phyloP scores from a whole-genome alignment of 495 filamentous ascomycete genomes.

The Aspergillus nidulans region DNA sequence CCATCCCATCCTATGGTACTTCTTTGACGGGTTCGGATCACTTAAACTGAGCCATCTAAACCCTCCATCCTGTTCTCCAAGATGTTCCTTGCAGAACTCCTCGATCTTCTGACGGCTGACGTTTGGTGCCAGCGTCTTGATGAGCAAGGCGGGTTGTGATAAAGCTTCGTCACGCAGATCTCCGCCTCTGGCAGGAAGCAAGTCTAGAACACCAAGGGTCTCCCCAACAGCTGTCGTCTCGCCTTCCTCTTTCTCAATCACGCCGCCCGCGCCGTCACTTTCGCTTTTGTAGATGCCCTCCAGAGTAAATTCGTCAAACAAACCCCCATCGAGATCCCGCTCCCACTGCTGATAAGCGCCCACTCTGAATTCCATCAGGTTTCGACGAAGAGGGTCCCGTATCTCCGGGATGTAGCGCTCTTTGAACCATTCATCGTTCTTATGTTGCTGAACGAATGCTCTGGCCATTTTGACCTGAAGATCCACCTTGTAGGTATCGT shows the following conservation, averaged over 20 bases:
- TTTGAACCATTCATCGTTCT: slow-evolving; percentile 94
- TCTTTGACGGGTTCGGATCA: slow-evolving; percentile 94
- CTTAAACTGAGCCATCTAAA: slow-evolving; percentile 90
- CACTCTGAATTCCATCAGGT: slow-evolving; percentile 70
- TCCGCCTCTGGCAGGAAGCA: slow-evolving; percentile 72
- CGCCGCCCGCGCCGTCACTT: slow-evolving; percentile 77
- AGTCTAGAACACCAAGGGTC: slow-evolving; percentile 83
- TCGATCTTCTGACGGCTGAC: slow-evolving; percentile 93
- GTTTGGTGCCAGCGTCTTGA: slow-evolving; percentile 96
- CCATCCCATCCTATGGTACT: slow-evolving; percentile 97
- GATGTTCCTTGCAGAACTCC: slow-evolving; percentile 85
- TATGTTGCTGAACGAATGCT: slow-evolving; percentile 83
- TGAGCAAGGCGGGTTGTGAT: slow-evolving; percentile 83
- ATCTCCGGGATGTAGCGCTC: slow-evolving; percentile 88
- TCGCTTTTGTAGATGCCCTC: slow-evolving; percentile 95
- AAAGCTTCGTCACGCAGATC: slow-evolving; percentile 80
- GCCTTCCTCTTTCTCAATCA: slow-evolving; percentile 91
- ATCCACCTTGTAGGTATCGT: slow-evolving; percentile 92
- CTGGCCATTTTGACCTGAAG: slow-evolving; percentile 87
- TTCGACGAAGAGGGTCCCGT: slow-evolving; percentile 60
- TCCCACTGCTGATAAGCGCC: slow-evolving; percentile 79
- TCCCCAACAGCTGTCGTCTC: slow-evolving; percentile 87
- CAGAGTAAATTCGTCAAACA: slow-evolving; percentile 90
- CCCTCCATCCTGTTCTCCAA: slow-evolving; percentile 79
- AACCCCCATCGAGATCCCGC: slow-evolving; percentile 70